Conservation (phyloP, 768 basidiomycete genomes). For the Rhizopogon roseolus region DNA sequence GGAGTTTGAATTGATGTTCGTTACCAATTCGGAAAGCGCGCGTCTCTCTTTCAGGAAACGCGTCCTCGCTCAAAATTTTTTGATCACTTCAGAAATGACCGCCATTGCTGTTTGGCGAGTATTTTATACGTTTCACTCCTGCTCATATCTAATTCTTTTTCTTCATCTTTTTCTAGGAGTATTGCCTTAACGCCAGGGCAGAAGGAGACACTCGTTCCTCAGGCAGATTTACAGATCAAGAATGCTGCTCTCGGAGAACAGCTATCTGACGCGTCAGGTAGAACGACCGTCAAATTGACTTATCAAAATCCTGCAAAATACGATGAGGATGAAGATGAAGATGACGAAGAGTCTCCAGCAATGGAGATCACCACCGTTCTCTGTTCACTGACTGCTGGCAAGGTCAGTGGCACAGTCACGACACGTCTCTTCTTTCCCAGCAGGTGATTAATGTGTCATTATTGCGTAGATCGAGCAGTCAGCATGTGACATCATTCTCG, state of each 20-base stretch:
- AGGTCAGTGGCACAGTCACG: conserved; percentile 39
- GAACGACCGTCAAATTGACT: conserved; percentile 65
- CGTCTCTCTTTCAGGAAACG: conserved; percentile 5
- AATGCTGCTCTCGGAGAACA: conserved; percentile 78
- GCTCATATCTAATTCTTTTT: conserved; percentile 5
- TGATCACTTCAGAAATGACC: conserved; percentile 38
- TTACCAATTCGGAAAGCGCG: background rate
- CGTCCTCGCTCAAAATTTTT: conserved; percentile 10
- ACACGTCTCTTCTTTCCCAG: background rate
- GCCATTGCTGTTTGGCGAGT: conserved; percentile 66
- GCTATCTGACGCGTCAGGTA: conserved; percentile 52
- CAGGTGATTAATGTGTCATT: conserved; percentile 2
- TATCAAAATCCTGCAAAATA: conserved; percentile 37
- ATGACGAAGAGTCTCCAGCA: conserved; percentile 33
- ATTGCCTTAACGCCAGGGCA: conserved; percentile 53
- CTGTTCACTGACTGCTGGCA: conserved; percentile 77
- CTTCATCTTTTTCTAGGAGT: conserved; percentile 46
- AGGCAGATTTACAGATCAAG: conserved; percentile 71
- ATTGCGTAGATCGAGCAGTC: conserved; percentile 68
- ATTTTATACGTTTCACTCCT: conserved; percentile 6
- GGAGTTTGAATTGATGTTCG: conserved; percentile 39
- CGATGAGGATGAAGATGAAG: conserved; percentile 39
- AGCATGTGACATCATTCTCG: conserved; percentile 63
- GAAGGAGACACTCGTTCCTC: conserved; percentile 50
- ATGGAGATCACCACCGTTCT: conserved; percentile 51